A percentile compares a stretch with the other conserved stretches of the same genome.
phyloP scores from a whole-genome alignment of 202 grass and related monocot genomes.

The Schoenoplectus tabernaemontani region DNA sequence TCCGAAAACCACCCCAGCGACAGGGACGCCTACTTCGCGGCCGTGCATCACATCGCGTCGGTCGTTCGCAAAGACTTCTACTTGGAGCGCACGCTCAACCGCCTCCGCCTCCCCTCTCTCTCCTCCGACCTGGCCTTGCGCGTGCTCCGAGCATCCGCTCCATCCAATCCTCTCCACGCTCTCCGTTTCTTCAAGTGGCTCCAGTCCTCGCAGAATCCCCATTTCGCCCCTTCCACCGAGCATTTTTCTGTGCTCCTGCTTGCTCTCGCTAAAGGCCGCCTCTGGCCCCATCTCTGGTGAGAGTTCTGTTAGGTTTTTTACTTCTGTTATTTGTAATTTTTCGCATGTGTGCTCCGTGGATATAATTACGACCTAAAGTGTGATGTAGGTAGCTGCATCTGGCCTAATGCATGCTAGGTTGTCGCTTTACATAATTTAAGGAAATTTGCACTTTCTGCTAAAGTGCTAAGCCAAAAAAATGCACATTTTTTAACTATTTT shows the following conservation, averaged over 20 bases:
- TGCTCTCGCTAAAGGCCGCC: conserved; percentile 53
- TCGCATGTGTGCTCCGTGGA: too few species aligned
- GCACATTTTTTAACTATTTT: neutral
- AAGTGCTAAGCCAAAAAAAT: neutral
- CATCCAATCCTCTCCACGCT: conserved; percentile 41
- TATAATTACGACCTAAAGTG: too few species aligned
- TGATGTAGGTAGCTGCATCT: too few species aligned
- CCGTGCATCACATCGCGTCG: conserved; percentile 61
- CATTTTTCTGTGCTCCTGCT: conserved; percentile 77
- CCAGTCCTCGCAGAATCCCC: conserved; percentile 30
- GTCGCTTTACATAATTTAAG: neutral
- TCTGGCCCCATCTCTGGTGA: conserved; percentile 74
- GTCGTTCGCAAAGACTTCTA: conserved; percentile 91
- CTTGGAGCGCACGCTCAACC: conserved; percentile 83
- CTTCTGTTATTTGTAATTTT: neutral
- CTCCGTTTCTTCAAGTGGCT: conserved; percentile 73
- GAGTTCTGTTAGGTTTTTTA: neutral
- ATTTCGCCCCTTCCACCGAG: conserved; percentile 46
- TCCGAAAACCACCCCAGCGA: conserved; percentile 33
- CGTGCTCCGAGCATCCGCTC: conserved; percentile 45
- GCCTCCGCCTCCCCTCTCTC: conserved; percentile 73
- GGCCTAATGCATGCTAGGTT: too few species aligned
- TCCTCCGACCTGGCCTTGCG: conserved; percentile 72
- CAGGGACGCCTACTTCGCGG: conserved; percentile 82
- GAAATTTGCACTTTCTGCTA: neutral